These are phyloP conservation scores for Fomitopsis pulvina DNA, from an alignment of 768 basidiomycete genomes.

Conservation along the genomic window DNA sequence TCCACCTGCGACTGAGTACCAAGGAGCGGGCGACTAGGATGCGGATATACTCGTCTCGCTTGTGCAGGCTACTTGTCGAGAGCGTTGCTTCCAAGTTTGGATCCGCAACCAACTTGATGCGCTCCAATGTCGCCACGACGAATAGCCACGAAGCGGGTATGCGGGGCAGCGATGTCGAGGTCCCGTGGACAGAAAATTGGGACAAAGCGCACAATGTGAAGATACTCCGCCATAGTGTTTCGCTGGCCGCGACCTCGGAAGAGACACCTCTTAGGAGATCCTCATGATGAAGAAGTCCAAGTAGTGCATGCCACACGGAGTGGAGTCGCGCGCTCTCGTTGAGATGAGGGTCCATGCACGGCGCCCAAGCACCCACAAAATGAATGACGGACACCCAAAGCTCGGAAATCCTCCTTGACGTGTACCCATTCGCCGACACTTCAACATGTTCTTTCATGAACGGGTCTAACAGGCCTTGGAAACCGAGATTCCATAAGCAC, in stretches of 20 bases:
- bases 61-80: slow-evolving; percentile 32
- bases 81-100: slow-evolving; percentile 34
- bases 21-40: slow-evolving; percentile 68
- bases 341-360: slow-evolving; percentile 6
- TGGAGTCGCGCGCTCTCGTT: slow-evolving; percentile 14
- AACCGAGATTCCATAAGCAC: slow-evolving; percentile 42
- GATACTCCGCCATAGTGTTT: slow-evolving; percentile 64
- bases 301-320: slow-evolving; percentile 43
- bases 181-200: slow-evolving; percentile 63
- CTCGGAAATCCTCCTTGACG: slow-evolving; percentile 39
- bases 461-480: slow-evolving; percentile 35
- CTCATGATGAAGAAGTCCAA: slow-evolving; percentile 5
- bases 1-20: slow-evolving; percentile 67
- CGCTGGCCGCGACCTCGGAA: slow-evolving; percentile 43
- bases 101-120: slow-evolving; percentile 49
- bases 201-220: slow-evolving; percentile 69
- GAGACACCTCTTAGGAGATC: slow-evolving; percentile 14
- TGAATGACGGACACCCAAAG: slow-evolving; percentile 74
- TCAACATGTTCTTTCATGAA: slow-evolving; percentile 1
- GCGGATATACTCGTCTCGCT: slow-evolving; percentile 66
- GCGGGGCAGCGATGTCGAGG: slow-evolving; percentile 30
- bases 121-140: slow-evolving; percentile 48
- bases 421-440: neutral
- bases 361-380: slow-evolving; percentile 21
- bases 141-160: slow-evolving; percentile 63